phyloP scores from a whole-genome alignment of 257 asterid genomes.

The Solanum chmielewskii region DNA sequence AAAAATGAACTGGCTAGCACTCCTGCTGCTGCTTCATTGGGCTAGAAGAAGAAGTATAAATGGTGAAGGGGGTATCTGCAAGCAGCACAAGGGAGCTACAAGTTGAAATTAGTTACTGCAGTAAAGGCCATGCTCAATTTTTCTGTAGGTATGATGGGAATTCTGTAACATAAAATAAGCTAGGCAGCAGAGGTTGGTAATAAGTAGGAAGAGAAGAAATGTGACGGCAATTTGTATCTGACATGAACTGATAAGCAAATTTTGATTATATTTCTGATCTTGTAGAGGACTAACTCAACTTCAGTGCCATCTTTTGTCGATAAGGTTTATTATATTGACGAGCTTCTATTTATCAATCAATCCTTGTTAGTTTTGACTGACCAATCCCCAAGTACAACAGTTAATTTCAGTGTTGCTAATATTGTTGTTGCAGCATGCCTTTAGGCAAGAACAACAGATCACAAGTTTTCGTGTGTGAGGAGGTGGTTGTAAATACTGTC shows the following conservation, averaged over 20 bases:
- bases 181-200: conserved; percentile 9
- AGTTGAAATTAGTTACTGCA: background rate
- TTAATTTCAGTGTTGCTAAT: background rate
- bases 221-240: conserved; percentile 13
- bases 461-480: no score
- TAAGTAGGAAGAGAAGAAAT: conserved; percentile 8
- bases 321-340: background rate
- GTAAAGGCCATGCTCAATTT: background rate
- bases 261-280: conserved; percentile 16
- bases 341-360: background rate
- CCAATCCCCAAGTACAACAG: background rate
- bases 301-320: background rate
- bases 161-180: conserved; percentile 39
- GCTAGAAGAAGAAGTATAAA: background rate
- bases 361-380: background rate
- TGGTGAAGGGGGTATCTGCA: background rate
- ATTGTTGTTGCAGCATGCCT: background rate
- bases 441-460: background rate
- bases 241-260: conserved; percentile 7
- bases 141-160: conserved; percentile 1
- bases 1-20: background rate
- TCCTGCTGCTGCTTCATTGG: background rate
- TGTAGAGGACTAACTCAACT: conserved; percentile 7
- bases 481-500: no score
- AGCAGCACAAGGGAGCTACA: background rate